Evolutionary conservation across 768 basidiomycete species (phyloP), one percentile per base, ranked within the genome.

Genomic region (Xerocomus spinulosus): DNA sequence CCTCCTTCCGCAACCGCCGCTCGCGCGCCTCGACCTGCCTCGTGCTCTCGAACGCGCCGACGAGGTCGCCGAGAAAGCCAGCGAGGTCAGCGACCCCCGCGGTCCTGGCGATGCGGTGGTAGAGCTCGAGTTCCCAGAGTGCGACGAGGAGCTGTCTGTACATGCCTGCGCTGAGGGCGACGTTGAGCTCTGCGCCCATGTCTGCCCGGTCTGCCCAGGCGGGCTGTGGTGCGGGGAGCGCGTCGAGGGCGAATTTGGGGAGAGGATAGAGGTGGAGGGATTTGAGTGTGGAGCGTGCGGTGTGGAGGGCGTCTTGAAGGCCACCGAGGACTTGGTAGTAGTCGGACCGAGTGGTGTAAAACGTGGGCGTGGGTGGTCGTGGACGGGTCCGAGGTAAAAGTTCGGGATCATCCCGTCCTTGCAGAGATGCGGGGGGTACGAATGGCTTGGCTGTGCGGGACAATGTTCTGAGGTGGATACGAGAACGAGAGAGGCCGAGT

Each of bases 311-410:
- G 10, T 70, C 70, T 59, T 92, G 81, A 15, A 95, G 78, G 35
- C 76, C 70, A 36, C 72, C 68, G 35, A 93, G 67, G 47, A 82
- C 78, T 66, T 93, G 87, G 64, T 83, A 83, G 71, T 83, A 93
- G 20, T 72, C 70, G 1, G 87, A 72, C 28, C 85, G 82, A 14
- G 83, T 85, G 15, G 92, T 91, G 72, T 89, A 96, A 70, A 92
- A 94, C 40, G 79, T 81, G 18, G 90, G 80, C 8, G 89, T 86
- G 17, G 74, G 67, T 0, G 90, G 90, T 48, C 57, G 59, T 13
- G 55, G 59, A 12, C 44, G 56, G 5, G 24, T 12, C 29, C 25
- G 55, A 21, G 52, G 9, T 2, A 46, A 32, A 30, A 23, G n/a
- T n/a, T n/a, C n/a, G n/a, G n/a, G n/a, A n/a, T n/a, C n/a, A n/a